Percentiles rank a stretch among this genome's conserved stretches.
These are phyloP conservation scores for baker's yeast (Saccharomyces cerevisiae) DNA, from an alignment of 805 yeast genomes.

Conservation along the genomic window DNA sequence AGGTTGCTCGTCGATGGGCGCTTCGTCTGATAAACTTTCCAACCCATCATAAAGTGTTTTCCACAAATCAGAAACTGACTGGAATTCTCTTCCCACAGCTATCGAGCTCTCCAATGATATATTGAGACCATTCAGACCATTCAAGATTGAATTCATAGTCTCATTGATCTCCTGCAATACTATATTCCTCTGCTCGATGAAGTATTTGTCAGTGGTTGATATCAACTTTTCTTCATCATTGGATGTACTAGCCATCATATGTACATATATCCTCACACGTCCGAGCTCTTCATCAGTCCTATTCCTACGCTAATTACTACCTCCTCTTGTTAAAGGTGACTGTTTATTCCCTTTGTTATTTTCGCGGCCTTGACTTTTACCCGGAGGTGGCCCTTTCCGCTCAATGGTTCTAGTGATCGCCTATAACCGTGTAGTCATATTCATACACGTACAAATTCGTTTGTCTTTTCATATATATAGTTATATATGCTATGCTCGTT, in stretches of 20 bases:
- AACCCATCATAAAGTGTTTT: constrained; percentile 52
- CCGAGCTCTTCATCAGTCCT: background rate
- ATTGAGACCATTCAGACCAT: constrained; percentile 56
- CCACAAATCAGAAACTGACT: constrained; percentile 66
- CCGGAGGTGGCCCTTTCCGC: background rate
- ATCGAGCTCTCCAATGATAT: constrained; percentile 58
- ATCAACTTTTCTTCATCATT: constrained; percentile 3
- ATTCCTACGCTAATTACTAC: background rate
- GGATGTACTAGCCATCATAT: constrained; percentile 1
- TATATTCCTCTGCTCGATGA: constrained; percentile 25
- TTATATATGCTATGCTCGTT: background rate
- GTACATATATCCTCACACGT: background rate
- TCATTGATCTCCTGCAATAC: constrained; percentile 26
- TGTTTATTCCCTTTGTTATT: background rate
- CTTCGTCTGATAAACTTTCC: constrained; percentile 10
- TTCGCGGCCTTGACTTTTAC: background rate
- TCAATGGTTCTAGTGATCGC: background rate
- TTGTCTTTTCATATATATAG: background rate
- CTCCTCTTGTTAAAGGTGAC: background rate
- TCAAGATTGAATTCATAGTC: constrained; percentile 55
- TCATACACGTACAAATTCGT: background rate
- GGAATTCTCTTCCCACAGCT: constrained; percentile 71
- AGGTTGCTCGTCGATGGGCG: background rate
- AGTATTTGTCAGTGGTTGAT: constrained; percentile 17
- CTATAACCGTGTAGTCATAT: too few relatives aligned